phyloP scores from a whole-genome alignment of 257 asterid species.

The Nicotiana obtusifolia region DNA sequence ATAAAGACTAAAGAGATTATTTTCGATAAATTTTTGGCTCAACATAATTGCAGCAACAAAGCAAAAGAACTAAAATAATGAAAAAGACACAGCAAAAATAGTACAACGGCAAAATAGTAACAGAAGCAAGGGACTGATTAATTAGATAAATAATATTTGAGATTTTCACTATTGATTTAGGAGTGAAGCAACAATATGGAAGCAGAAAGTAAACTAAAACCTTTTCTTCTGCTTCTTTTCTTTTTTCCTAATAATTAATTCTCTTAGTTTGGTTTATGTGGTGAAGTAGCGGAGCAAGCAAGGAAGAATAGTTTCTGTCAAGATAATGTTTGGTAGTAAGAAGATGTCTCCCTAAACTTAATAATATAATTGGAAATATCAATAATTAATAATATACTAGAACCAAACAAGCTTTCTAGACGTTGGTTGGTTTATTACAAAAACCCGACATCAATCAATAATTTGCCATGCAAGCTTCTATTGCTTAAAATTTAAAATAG shows the following conservation, averaged over 20 bases:
- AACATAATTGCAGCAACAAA: too few species aligned
- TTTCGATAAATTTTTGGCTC: too few species aligned
- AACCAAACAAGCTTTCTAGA: background rate
- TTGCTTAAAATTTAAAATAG: too few species aligned
- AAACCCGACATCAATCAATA: too few species aligned
- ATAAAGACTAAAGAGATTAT: rapidly evolving
- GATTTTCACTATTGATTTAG: background rate
- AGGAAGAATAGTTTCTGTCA: constrained; percentile 10
- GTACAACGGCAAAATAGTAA: too few species aligned
- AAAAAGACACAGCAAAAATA: too few species aligned
- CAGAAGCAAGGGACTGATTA: background rate
- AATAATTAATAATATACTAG: background rate
- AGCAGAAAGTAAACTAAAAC: background rate
- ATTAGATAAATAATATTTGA: background rate
- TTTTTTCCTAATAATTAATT: background rate
- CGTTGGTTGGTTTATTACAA: background rate
- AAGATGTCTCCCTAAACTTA: background rate
- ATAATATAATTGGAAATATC: background rate
- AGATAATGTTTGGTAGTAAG: constrained; percentile 4
- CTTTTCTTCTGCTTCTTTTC: background rate
- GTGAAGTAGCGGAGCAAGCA: constrained; percentile 15
- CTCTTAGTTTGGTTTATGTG: constrained; percentile 15
- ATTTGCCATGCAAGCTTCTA: too few species aligned
- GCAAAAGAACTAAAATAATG: too few species aligned
- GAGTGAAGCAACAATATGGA: background rate